A percentile compares a stretch with the other conserved stretches of the same genome.
Conservation (phyloP, 2,329 filamentous ascomycete genomes). For the Hypoxylon sp. region DNA sequence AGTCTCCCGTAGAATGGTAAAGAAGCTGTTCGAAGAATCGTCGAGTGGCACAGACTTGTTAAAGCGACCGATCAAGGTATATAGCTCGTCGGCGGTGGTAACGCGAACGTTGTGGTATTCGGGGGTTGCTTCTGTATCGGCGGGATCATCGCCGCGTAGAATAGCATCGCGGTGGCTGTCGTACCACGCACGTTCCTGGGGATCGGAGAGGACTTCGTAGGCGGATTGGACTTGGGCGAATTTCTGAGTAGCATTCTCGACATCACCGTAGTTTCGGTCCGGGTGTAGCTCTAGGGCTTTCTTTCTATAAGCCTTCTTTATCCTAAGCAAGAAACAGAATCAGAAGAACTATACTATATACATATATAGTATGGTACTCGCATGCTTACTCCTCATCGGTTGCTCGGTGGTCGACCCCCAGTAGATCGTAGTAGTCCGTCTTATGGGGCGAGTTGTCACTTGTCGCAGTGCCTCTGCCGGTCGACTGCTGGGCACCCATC, state of each 20-base stretch:
- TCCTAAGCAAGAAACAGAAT: constrained; percentile 61
- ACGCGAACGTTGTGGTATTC: constrained; percentile 76
- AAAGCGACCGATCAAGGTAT: constrained; percentile 82
- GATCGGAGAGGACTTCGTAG: constrained; percentile 95
- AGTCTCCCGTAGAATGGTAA: constrained; percentile 77
- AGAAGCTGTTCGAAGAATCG: constrained; percentile 86
- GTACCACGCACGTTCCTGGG: constrained; percentile 97
- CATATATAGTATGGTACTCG: background rate
- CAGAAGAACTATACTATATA: constrained; percentile 7
- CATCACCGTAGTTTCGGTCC: constrained; percentile 90
- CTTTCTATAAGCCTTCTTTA: constrained; percentile 91
- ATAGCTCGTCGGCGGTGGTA: constrained; percentile 84
- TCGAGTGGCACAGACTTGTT: constrained; percentile 81
- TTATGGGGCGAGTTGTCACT: constrained; percentile 58
- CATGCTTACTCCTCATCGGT: constrained; percentile 80
- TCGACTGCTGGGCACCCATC: constrained; percentile 69
- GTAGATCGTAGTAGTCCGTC: constrained; percentile 87
- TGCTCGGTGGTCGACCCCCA: constrained; percentile 78
- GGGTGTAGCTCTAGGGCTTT: constrained; percentile 95
- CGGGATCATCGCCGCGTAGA: constrained; percentile 72
- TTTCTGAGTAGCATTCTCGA: constrained; percentile 81
- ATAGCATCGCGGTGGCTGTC: constrained; percentile 93
- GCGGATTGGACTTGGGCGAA: constrained; percentile 95
- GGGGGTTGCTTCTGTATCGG: constrained; percentile 62
- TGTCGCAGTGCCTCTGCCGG: constrained; percentile 51